Base-by-base conservation (phyloP, 1,139 yeast genomes). In the Candida tropicalis region DNA sequence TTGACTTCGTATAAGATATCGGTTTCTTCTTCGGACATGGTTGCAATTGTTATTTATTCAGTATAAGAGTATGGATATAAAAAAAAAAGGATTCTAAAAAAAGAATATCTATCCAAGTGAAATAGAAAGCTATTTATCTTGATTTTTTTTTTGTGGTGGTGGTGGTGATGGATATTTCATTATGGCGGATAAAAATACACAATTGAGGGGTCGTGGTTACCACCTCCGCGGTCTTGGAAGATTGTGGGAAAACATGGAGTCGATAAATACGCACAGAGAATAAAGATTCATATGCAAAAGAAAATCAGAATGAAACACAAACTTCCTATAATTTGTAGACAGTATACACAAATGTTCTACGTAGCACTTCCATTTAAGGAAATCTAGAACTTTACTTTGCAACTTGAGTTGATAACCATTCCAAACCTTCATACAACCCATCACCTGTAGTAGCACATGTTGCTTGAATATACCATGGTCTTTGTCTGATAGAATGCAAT, bases 1-100 rank as follows among this genome's bases (percentile, higher is more conserved):
- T 66, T 70, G 35, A 81, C 82, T 56, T 77, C 81, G 59, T 79
- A 79, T 10, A 65, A 55, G 43, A 78, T 72, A 45, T 68, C 75
- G 41, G 60, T 35, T 17, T 57, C 59, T 48, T 55, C 60, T 24
- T 43, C 43, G 13, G 51, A 42, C 53, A 51, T 49, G 35, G 34
- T 49, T 23, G 27, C 26, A 12, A n/a, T n/a, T n/a, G n/a, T n/a
- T n/a, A n/a, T n/a, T n/a, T n/a, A n/a, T n/a, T n/a, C n/a, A 27
- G 23, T 18, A n/a, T 20, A 24, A 18, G n/a, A n/a, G n/a, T 15
- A n/a, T 18, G 12, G 6, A 31, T 16, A 31, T 10, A 11, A 31
- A 33, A 16, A 11, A 26, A 25, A 38, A n/a, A 5, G 20, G 11
- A 29, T 4, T 2, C 20, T 11, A 35, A 9, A 13, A 9, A 18